These are phyloP conservation scores for Rhodosporidiobolus odoratus DNA, from an alignment of 768 basidiomycete genomes.

Conservation along the genomic window DNA sequence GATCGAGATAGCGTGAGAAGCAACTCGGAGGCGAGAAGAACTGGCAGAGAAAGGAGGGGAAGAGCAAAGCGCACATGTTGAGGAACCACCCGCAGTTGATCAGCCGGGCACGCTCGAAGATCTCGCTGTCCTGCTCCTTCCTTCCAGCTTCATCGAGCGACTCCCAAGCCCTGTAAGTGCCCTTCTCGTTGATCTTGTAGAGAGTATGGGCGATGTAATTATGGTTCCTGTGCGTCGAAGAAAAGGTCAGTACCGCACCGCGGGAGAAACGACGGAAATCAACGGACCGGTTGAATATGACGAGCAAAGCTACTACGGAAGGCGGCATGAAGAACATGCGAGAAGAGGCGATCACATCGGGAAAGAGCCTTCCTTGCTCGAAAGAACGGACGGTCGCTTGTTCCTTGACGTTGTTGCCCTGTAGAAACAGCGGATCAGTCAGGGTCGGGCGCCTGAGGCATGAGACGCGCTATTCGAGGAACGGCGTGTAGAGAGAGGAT, in stretches of 20 bases:
- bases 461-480: too few relatives aligned
- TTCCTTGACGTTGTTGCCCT: conserved; percentile 55
- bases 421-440: too few relatives aligned
- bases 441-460: too few relatives aligned
- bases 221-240: conserved; percentile 20
- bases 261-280: neutral
- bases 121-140: conserved; percentile 27
- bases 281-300: conserved; percentile 61
- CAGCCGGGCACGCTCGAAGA: conserved; percentile 32
- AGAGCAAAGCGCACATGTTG: conserved; percentile 18
- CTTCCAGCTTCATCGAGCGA: conserved; percentile 12
- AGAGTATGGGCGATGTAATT: conserved; percentile 61
- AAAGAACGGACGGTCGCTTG: conserved; percentile 54
- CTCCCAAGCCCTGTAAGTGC: conserved; percentile 48
- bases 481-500: neutral
- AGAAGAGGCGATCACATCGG: conserved; percentile 57
- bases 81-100: conserved; percentile 38
- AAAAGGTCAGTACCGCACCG: neutral
- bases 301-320: conserved; percentile 60
- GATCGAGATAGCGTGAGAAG: neutral
- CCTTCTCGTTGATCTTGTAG: conserved; percentile 55
- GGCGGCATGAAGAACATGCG: conserved; percentile 62
- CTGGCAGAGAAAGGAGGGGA: neutral
- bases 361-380: conserved; percentile 61
- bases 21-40: neutral